Evolutionary conservation across 306 rosid genomes (phyloP).

Genomic region (Amphicarpaea edgeworthii): DNA sequence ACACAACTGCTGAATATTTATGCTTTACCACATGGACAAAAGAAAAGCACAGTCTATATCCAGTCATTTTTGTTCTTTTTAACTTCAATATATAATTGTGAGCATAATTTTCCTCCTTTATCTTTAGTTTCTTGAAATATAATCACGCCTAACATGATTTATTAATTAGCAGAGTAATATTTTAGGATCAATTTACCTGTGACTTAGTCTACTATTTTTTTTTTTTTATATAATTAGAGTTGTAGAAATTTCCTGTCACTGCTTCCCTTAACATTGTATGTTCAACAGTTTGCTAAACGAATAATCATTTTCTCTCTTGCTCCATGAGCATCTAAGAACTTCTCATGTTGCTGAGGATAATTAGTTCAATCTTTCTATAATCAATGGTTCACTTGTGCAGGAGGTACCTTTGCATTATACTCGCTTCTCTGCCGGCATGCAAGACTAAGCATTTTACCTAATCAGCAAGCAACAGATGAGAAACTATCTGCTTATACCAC

Average conservation of each 20-base stretch:
- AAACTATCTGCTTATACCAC: slow-evolving; percentile 44
- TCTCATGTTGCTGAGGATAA: neutral
- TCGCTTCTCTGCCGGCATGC: slow-evolving; percentile 83
- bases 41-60: slow-evolving; percentile 10
- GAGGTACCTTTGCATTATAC: slow-evolving; percentile 87
- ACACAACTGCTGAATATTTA: neutral
- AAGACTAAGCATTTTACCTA: slow-evolving; percentile 69
- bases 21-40: neutral
- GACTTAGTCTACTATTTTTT: slow-evolving; percentile 9
- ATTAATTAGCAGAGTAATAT: neutral
- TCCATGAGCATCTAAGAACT: slow-evolving; percentile 16
- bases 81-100: neutral
- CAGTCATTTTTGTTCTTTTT: neutral
- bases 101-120: slow-evolving; percentile 8
- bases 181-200: neutral
- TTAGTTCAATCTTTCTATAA: slow-evolving; percentile 23
- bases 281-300: neutral
- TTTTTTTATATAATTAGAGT: neutral
- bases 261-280: neutral
- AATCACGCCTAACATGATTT: slow-evolving; percentile 9
- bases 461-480: slow-evolving; percentile 72
- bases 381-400: slow-evolving; percentile 56
- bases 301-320: slow-evolving; percentile 2
- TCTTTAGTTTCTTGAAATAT: slow-evolving; percentile 22
- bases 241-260: neutral